Evolutionary conservation across 495 filamentous ascomycete species (phyloP).

Genomic region (Aspergillus kassunensis): DNA sequence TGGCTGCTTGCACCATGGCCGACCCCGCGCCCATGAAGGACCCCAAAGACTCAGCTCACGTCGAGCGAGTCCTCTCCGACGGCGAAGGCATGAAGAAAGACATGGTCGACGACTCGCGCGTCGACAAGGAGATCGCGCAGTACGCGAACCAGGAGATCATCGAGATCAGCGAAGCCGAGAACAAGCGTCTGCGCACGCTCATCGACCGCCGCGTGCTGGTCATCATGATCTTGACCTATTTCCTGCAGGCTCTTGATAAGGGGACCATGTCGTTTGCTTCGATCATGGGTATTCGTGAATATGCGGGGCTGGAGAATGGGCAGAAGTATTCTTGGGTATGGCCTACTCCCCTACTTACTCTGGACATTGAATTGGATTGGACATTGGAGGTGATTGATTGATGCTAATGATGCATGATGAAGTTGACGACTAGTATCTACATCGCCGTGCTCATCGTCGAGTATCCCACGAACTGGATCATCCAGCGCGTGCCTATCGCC

Average conservation of each 20-base stretch:
- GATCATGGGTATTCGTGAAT: slow-evolving; percentile 61
- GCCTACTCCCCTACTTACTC: too few species aligned
- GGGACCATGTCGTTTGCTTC: slow-evolving; percentile 66
- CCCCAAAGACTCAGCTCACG: slow-evolving; percentile 40
- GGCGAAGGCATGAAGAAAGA: slow-evolving; percentile 42
- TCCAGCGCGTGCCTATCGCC: slow-evolving; percentile 57
- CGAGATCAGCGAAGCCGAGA: slow-evolving; percentile 52
- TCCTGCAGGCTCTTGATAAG: slow-evolving; percentile 70
- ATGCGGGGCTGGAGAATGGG: slow-evolving; percentile 48
- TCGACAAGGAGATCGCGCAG: slow-evolving; percentile 62
- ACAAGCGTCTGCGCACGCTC: slow-evolving; percentile 46
- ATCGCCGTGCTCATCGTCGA: slow-evolving; percentile 52
- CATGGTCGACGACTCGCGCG: slow-evolving; percentile 46
- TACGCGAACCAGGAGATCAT: slow-evolving; percentile 50
- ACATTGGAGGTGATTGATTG: too few species aligned
- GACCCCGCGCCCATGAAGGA: not conserved
- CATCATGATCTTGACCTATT: slow-evolving; percentile 52
- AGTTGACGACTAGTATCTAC: slow-evolving; percentile 51
- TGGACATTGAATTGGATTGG: too few species aligned
- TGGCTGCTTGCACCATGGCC: not conserved
- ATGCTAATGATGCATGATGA: not conserved
- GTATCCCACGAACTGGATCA: slow-evolving; percentile 54
- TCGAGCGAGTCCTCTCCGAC: slow-evolving; percentile 43
- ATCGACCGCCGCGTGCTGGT: slow-evolving; percentile 54
- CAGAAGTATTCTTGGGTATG: slow-evolving; percentile 48